Evolutionary conservation across 495 filamentous ascomycete genomes (phyloP).

Genomic region (Neurospora terricola): DNA sequence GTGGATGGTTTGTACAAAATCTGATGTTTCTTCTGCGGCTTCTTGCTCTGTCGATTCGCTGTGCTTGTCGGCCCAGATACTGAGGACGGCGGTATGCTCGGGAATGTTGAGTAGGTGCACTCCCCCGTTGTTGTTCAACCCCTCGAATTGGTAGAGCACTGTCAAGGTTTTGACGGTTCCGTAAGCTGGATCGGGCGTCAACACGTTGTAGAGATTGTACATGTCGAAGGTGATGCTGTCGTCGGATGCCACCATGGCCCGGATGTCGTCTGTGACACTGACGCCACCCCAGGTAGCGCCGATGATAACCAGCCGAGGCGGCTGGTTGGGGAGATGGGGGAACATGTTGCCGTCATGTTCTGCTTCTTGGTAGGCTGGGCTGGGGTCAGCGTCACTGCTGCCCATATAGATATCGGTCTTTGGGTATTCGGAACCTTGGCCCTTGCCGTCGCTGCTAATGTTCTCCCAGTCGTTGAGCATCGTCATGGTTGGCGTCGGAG

Average conservation of each 20-base stretch:
- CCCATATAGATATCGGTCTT: background rate
- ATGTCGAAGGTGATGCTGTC: conserved; percentile 13
- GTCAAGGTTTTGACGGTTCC: conserved; percentile 11
- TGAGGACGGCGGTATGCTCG: conserved; percentile 1
- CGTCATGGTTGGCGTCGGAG: background rate
- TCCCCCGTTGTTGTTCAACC: background rate
- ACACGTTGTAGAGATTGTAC: conserved; percentile 6
- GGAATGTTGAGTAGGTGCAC: conserved; percentile 3
- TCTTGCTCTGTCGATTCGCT: background rate
- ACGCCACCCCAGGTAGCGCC: conserved; percentile 22
- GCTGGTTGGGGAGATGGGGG: background rate
- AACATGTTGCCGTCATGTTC: background rate
- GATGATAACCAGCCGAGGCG: conserved; percentile 11
- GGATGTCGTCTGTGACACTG: conserved; percentile 10
- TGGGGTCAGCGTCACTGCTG: background rate
- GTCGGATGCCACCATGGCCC: conserved; percentile 7
- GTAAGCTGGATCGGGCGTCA: conserved; percentile 14
- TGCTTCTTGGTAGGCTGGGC: conserved; percentile 3
- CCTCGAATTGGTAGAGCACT: conserved; percentile 16
- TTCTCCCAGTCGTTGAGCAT: background rate
- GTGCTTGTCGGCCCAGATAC: background rate
- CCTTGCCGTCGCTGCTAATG: background rate
- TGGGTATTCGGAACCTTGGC: background rate
- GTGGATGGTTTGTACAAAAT: background rate
- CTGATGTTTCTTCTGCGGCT: background rate